Conservation (phyloP, 2,329 filamentous ascomycete genomes). For the Diaporthe citriasiana region DNA sequence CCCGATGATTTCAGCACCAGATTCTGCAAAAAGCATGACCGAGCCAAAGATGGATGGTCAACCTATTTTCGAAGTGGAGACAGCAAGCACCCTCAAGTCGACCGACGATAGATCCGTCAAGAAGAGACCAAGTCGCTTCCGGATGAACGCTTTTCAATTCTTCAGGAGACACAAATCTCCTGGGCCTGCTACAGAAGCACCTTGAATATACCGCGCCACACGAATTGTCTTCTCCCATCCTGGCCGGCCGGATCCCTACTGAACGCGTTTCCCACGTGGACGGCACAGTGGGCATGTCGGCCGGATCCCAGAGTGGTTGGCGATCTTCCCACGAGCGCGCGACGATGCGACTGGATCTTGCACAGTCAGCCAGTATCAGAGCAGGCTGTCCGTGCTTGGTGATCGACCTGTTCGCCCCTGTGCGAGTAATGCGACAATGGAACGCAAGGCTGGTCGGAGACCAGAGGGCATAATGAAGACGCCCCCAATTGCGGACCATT, state of each 20-base stretch:
- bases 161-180: slow-evolving; percentile 67
- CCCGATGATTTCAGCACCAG: slow-evolving; percentile 51
- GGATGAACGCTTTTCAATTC: slow-evolving; percentile 72
- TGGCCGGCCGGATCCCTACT: background rate
- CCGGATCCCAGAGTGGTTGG: slow-evolving; percentile 4
- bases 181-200: slow-evolving; percentile 50
- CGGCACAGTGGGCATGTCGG: background rate
- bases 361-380: background rate
- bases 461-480: slow-evolving; percentile 34
- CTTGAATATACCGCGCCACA: slow-evolving; percentile 27
- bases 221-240: background rate
- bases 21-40: slow-evolving; percentile 47
- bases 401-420: slow-evolving; percentile 10
- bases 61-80: slow-evolving; percentile 53
- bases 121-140: slow-evolving; percentile 75
- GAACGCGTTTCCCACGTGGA: background rate
- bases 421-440: slow-evolving; percentile 26
- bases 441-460: slow-evolving; percentile 19
- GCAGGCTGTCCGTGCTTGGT: slow-evolving; percentile 21
- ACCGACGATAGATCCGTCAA: slow-evolving; percentile 66
- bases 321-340: background rate
- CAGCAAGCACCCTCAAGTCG: slow-evolving; percentile 58
- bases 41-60: slow-evolving; percentile 48
- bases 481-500: slow-evolving; percentile 7
- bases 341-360: background rate